Evolutionary conservation across 352 stramenopile species (phyloP).

Genomic region (Pythium rishiriense): DNA sequence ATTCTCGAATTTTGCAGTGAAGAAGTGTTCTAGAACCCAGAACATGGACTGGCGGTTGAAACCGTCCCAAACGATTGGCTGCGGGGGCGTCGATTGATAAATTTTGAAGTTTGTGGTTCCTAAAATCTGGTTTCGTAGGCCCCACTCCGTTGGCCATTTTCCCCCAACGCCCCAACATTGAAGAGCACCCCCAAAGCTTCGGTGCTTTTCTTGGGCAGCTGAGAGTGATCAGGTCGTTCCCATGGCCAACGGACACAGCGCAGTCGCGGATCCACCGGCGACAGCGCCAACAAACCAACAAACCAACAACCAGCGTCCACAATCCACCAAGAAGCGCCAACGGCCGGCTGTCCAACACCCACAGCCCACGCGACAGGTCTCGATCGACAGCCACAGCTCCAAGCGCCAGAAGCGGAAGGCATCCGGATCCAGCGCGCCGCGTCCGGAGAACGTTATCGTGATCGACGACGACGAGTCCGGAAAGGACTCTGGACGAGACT

Average conservation of each 20-base stretch:
- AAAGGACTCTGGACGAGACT: no score
- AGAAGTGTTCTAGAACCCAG: slow-evolving; percentile 19
- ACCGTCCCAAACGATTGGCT: not conserved
- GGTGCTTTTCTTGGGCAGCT: not conserved
- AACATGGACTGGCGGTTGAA: slow-evolving; percentile 17
- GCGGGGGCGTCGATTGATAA: slow-evolving; percentile 3
- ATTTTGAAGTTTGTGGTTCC: slow-evolving; percentile 16
- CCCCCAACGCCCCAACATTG: not conserved
- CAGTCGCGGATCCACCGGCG: not conserved
- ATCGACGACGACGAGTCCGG: slow-evolving; percentile 18
- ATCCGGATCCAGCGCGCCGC: slow-evolving; percentile 7
- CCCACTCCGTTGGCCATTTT: no score
- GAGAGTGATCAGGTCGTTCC: not conserved
- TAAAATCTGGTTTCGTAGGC: slow-evolving; percentile 24
- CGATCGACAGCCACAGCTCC: slow-evolving; percentile 1
- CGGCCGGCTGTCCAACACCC: not conserved
- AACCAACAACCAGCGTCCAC: slow-evolving; percentile 6
- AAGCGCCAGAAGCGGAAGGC: not conserved
- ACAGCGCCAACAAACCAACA: slow-evolving; percentile 2
- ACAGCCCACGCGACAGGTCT: not conserved
- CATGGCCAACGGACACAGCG: slow-evolving; percentile 17
- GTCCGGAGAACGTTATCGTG: slow-evolving; percentile 20
- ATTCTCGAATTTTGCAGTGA: slow-evolving; percentile 1
- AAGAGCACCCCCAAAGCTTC: not conserved
- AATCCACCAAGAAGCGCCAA: slow-evolving; percentile 3